Base-by-base conservation (phyloP, 139 green algal genomes). In the Chlorella sp. region DNA sequence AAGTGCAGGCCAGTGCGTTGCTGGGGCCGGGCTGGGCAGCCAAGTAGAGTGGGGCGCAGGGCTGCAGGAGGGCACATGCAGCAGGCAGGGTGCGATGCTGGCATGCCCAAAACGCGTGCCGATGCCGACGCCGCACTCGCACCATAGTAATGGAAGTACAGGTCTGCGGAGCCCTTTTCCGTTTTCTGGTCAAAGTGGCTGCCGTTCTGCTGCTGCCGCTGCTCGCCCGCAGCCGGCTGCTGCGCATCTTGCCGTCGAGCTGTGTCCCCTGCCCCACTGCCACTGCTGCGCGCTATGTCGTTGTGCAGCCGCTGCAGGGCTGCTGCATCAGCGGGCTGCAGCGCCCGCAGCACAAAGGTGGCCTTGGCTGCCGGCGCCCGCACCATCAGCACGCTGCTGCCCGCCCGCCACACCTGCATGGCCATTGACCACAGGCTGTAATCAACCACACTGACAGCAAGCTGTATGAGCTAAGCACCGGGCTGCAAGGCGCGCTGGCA, bases 111-210 rank as follows among this genome's bases (percentile, higher is more conserved):
- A n/a, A n/a, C n/a, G n/a, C n/a, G n/a, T n/a, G n/a, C n/a, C n/a
- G n/a, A n/a, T n/a, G n/a, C n/a, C n/a, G n/a, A n/a, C n/a, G n/a
- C n/a, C 44, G 62, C 62, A 1, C 16, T 3, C 34, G 21, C 51
- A 60, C 51, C 91, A 56, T 96, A 96, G 86, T 96, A 97, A 70
- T 92, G 90, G 88, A 98, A 98, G 87, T 98, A 98, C 70, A 97
- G 78, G 30, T 96, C 92, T 12, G 95, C 89, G 21, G 81, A 94
- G 60, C 83, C 90, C 82, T 90, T 87, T 62, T 98, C 96, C 1
- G 91, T 98, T 79, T 96, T 97, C 1, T 51, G 55, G 57, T 94
- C 89, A 89, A 97, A 97, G 51, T 90, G 80, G 74, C 70, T 83
- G 36, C 51, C 69, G 32, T 41, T 26, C 44, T 38, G 57, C 30